Base-by-base conservation (phyloP, 768 basidiomycete species). In the Mycena galericulata region DNA sequence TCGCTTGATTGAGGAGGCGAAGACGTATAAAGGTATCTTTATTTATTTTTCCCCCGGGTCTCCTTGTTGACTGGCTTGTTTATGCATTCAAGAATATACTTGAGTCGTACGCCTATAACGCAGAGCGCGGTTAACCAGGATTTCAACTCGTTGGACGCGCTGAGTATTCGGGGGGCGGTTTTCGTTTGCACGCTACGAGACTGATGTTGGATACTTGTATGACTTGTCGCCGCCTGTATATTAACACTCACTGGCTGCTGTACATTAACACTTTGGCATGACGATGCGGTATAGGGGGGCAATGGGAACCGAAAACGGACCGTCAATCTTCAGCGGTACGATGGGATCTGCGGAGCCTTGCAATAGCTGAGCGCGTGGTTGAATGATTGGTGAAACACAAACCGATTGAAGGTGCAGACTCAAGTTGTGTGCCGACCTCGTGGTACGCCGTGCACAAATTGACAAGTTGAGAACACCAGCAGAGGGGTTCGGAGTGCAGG, bases 1-100 rank as follows among this genome's bases (percentile, higher is more conserved):
- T 80, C 93, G 95, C 78, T 98, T 98, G 97, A 94, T 98, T 50
- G 78, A 80, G 67, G 96, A 97, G 78, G 96, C 96, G 60, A 96
- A 97, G 89, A 90, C 90, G 78, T 97, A 95, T 86, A 94, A 91
- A 53, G 51, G 51, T 53, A 53, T n/a, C 51, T 51, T 51, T 51
- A 29, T 51, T 53, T 34, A 53, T 53, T 53, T 53, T 32, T 53
- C 34, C 30, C 51, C 29, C 51, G 51, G 32, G 51, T 53, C 51
- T 36, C 51, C 51, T 32, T 53, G 30, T 53, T 34, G 51, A 38
- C 53, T 54, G 53, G 11, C 53, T 38, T 54, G 20, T 38, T 54
- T 38, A 30, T 54, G 53, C 32, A 30, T 34, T 30, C 34, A 54
- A 24, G 53, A 54, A 54, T 7, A 2, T 55, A 36, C n/a, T 27